Base-by-base conservation (phyloP, 169 alveolate genomes). In the Eimeria brunetti region DNA sequence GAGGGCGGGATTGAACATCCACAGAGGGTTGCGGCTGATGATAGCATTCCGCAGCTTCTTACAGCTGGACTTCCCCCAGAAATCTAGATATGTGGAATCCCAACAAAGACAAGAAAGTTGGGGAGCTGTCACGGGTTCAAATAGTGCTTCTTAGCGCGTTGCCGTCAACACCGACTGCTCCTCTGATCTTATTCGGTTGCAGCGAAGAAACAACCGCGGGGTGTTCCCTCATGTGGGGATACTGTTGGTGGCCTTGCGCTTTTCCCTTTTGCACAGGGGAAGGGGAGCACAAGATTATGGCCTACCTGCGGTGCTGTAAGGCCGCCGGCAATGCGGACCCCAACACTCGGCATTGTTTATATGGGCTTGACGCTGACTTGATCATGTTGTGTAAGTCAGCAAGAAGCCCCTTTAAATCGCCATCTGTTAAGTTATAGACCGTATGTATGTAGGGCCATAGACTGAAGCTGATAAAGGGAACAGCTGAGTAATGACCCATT, bases 351-450 rank as follows among this genome's bases (percentile, higher is more conserved):
- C 99, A 99, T 97, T 99, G 99, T 96, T 97, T 99, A 67, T 99
- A 99, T 97, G 99, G 99, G 46, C 98, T 99, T 96, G 99, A 99
- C 96, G 99, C 99, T 16, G 99, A 99, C 96, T 98, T 99, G 91
- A 99, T 99, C 71, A 99, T 99, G 99, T 98, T 99, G 49, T 97
- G 95, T 92, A 67, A 92, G 95, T 51, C 53, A 33, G 51, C 36
- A 69, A 0, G 27, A 12, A 14, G 14, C 18, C 51, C 46, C 80
- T 36, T n/a, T 22, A 44, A 2, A 20, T n/a, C 36, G 41, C 56
- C n/a, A n/a, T 11, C 64, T 24, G 2, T 38, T 58, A 75, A 14
- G 58, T 24, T 36, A 41, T 67, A 1, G 76, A 67, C 22, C 30
- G 44, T n/a, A 12, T 30, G 11, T 9, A 67, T 30, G 11, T 9